A percentile compares a stretch with the other conserved stretches of the same genome.
Evolutionary conservation across 208 protist species (phyloP).

Genomic region (Acanthamoeba rhysodes): DNA sequence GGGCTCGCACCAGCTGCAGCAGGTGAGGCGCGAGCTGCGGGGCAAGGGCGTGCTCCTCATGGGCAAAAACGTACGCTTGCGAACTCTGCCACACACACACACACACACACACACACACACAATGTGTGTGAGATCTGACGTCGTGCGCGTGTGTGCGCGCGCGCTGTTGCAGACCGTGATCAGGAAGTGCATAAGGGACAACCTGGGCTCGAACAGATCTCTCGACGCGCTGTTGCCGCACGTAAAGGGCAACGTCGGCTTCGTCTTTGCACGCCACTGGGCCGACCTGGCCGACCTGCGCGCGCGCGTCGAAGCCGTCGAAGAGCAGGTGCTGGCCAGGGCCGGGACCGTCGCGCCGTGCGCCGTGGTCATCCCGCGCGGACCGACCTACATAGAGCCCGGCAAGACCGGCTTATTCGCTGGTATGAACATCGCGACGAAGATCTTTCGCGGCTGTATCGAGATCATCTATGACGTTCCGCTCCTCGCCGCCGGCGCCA

Average conservation of each 20-base stretch:
- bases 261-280: slow-evolving; percentile 98
- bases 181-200: slow-evolving; percentile 95
- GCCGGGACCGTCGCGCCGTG: slow-evolving; percentile 97
- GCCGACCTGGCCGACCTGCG: slow-evolving; percentile 95
- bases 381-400: slow-evolving; percentile 98
- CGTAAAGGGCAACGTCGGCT: slow-evolving; percentile 97
- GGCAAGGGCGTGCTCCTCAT: slow-evolving; percentile 97
- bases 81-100: too few relatives aligned
- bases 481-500: slow-evolving; percentile 96
- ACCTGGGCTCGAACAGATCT: slow-evolving; percentile 86
- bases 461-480: slow-evolving; percentile 98
- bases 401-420: slow-evolving; percentile 97
- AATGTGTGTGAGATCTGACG: slow-evolving; percentile 86
- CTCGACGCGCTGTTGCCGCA: slow-evolving; percentile 90
- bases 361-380: slow-evolving; percentile 97
- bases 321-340: slow-evolving; percentile 90
- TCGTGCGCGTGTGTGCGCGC: slow-evolving; percentile 81
- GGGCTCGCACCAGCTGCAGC: slow-evolving; percentile 97
- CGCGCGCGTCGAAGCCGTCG: slow-evolving; percentile 89
- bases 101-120: too few relatives aligned
- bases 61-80: slow-evolving; percentile 96
- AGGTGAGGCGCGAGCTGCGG: slow-evolving; percentile 96
- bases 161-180: slow-evolving; percentile 94
- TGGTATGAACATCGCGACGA: slow-evolving; percentile 96
- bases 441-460: slow-evolving; percentile 98